A percentile compares a stretch with the other conserved stretches of the same genome.
phyloP scores from a whole-genome alignment of 805 yeast genomes.

The Wickerhamomyces chambardii region DNA sequence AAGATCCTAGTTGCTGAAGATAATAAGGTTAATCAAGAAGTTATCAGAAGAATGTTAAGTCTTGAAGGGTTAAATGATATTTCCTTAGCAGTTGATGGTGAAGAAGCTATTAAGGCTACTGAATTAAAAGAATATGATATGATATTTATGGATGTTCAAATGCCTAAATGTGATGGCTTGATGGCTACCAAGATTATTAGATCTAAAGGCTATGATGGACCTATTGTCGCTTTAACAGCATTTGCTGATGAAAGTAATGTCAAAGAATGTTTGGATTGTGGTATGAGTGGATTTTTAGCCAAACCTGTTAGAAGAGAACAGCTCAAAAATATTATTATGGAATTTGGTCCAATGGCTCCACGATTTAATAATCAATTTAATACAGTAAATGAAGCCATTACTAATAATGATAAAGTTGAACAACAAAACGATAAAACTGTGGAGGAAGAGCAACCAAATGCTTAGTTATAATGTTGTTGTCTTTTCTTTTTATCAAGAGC shows the following conservation, averaged over 20 bases:
- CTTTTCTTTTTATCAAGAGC: no score
- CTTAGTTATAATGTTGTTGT: no score
- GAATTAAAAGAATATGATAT: conserved; percentile 45
- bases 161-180: conserved; percentile 91
- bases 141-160: conserved; percentile 94
- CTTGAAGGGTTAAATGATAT: conserved; percentile 73
- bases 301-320: conserved; percentile 78
- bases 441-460: no score
- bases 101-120: conserved; percentile 53
- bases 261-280: conserved; percentile 76
- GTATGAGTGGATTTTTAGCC: conserved; percentile 87
- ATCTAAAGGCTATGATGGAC: conserved; percentile 47
- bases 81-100: conserved; percentile 82
- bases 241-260: conserved; percentile 91
- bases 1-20: conserved; percentile 88
- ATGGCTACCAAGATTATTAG: conserved; percentile 74
- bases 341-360: conserved; percentile 14
- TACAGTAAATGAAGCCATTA: no score
- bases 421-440: no score
- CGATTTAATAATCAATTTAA: not conserved
- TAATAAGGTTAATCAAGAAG: conserved; percentile 90
- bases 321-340: conserved; percentile 41
- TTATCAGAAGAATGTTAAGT: conserved; percentile 77
- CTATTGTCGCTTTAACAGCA: conserved; percentile 92
- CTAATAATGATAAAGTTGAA: no score